phyloP scores from a whole-genome alignment of 2,329 filamentous ascomycete genomes.

The Venturiaceae sp. region DNA sequence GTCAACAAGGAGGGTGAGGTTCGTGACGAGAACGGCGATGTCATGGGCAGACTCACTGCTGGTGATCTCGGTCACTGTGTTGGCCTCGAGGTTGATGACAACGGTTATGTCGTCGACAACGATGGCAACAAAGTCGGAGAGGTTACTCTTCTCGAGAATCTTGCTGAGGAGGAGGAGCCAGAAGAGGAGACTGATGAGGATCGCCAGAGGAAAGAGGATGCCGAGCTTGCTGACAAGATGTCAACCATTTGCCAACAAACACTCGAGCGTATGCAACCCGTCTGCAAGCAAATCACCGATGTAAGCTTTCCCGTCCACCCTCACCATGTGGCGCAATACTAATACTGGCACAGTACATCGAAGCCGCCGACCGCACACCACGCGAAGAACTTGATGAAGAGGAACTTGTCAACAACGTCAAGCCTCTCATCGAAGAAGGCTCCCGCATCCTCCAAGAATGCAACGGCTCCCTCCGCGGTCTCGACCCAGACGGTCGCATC shows the following conservation, averaged over 20 bases:
- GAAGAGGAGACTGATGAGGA: conserved; percentile 40
- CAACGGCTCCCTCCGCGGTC: conserved; percentile 75
- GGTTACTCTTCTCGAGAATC: conserved; percentile 51
- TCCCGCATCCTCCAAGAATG: conserved; percentile 73
- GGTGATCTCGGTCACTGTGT: conserved; percentile 42
- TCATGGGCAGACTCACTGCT: conserved; percentile 39
- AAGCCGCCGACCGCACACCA: conserved; percentile 67
- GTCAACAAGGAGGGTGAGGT: conserved; percentile 46
- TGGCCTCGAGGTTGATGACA: conserved; percentile 43
- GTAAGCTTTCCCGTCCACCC: conserved; percentile 33
- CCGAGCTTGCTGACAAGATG: conserved; percentile 71
- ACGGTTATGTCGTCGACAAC: conserved; percentile 42
- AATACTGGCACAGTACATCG: conserved; percentile 51
- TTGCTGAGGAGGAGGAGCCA: conserved; percentile 49
- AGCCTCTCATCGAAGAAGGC: conserved; percentile 81
- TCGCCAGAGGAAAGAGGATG: conserved; percentile 48
- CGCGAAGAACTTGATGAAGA: conserved; percentile 89
- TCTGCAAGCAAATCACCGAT: conserved; percentile 78
- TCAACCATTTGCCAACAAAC: conserved; percentile 63
- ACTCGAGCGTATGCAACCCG: conserved; percentile 72
- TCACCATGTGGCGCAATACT: conserved; percentile 12
- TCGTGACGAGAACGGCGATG: conserved; percentile 39
- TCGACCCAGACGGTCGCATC: conserved; percentile 84
- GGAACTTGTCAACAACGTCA: conserved; percentile 74
- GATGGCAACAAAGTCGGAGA: conserved; percentile 56